Evolutionary conservation across 2,329 filamentous ascomycete genomes (phyloP).

Genomic region (Rutstroemia sp.): DNA sequence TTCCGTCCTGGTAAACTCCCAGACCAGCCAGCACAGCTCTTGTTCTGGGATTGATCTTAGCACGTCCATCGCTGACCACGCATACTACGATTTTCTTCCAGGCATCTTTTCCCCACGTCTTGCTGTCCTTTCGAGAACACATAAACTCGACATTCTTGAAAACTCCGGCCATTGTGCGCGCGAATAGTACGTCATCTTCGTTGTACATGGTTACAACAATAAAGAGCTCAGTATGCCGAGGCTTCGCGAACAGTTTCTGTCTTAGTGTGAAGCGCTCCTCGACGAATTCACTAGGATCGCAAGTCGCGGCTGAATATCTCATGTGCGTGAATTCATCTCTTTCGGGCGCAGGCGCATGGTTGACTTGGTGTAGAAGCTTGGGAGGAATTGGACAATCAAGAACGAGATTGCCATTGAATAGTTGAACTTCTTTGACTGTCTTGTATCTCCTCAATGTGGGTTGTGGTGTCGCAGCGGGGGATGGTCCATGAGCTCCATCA

Average conservation of each 20-base stretch:
- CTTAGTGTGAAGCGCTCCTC: constrained; percentile 84
- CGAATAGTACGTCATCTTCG: constrained; percentile 94
- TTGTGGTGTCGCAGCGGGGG: constrained; percentile 45
- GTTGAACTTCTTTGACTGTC: constrained; percentile 93
- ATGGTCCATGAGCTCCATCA: constrained; percentile 31
- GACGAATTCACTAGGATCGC: constrained; percentile 91
- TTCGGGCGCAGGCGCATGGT: constrained; percentile 86
- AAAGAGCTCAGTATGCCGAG: constrained; percentile 88
- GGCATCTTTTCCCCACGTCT: constrained; percentile 92
- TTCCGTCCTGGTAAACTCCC: constrained; percentile 96
- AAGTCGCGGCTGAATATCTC: constrained; percentile 98
- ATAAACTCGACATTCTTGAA: constrained; percentile 98
- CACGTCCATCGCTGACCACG: constrained; percentile 88
- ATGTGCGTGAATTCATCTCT: constrained; percentile 97
- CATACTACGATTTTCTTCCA: constrained; percentile 99
- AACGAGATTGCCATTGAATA: constrained; percentile 96
- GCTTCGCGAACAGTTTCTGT: constrained; percentile 77
- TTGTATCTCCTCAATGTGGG: constrained; percentile 80
- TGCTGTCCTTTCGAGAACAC: constrained; percentile 82
- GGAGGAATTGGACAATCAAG: constrained; percentile 99
- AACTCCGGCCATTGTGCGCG: constrained; percentile 94
- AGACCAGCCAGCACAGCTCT: constrained; percentile 92
- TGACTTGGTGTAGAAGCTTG: constrained; percentile 90
- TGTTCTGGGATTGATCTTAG: constrained; percentile 87
- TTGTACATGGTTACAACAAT: constrained; percentile 99